Evolutionary conservation across 495 filamentous ascomycete species (phyloP).

Genomic region (Hyaloscypha variabilis): DNA sequence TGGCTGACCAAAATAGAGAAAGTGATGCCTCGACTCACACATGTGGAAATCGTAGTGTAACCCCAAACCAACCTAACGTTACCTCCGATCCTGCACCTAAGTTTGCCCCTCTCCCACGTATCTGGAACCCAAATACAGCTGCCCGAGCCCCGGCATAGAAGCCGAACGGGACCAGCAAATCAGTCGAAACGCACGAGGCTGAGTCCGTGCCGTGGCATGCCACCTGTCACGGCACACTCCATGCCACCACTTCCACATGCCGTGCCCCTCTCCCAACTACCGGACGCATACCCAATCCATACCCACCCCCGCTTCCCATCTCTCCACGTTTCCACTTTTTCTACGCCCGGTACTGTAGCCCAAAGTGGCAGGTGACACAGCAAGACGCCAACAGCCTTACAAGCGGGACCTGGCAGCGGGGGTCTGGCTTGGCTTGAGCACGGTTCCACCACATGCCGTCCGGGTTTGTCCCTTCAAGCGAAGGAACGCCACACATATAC

Average conservation of each 20-base stretch:
- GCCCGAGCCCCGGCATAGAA: not conserved
- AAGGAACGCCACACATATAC: not conserved
- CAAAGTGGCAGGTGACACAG: not conserved
- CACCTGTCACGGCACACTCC: not conserved
- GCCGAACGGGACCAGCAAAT: not conserved
- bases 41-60: not conserved
- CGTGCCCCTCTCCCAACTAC: not conserved
- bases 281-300: not conserved
- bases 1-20: not conserved
- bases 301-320: not conserved
- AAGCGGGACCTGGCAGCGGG: not conserved
- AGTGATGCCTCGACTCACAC: slow-evolving; percentile 1
- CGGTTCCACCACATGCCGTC: not conserved
- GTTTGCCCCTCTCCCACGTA: not conserved
- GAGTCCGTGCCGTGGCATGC: not conserved
- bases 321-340: not conserved
- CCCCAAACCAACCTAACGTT: not conserved
- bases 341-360: too few species aligned
- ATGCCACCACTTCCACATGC: not conserved
- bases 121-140: not conserved
- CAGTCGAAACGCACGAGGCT: not conserved
- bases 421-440: not conserved
- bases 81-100: not conserved
- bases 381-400: not conserved
- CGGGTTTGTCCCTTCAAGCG: not conserved